Evolutionary conservation across 2,329 filamentous ascomycete genomes (phyloP), one percentile per base, ranked within the genome.

Genomic region (Coleophoma cylindrospora): DNA sequence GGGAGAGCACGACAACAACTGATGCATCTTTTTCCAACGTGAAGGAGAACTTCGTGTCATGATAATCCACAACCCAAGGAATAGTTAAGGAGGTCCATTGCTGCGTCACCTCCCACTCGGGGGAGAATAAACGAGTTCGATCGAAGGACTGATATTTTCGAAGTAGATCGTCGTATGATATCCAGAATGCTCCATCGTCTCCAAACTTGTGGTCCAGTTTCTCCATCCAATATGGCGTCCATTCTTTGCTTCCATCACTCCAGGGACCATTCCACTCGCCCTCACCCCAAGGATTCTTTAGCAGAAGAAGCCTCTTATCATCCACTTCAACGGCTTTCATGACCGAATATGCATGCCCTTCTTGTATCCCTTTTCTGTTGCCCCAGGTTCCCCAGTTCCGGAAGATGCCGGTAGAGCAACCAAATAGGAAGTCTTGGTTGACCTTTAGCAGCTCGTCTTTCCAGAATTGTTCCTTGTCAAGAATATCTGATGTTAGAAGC

Each of bases 401-500:
- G 15, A 56, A 59, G n/a, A 54, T 53, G n/a, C 57, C 54, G 0
- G 78, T 79, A 0, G 73, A 76, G 57, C 83, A 86, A 11, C 84
- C 84, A 58, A 90, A 89, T 6, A 89, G 70, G 60, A 94, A 95
- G 46, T 89, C 84, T 49, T 89, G 71, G 64, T 95, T 94, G 51
- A 91, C 88, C 54, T 86, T 83, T 67, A 84, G 80, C 21, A 95
- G 76, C 64, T 94, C 87, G 36, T 92, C 83, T 1, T 77, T 80
- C 91, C 90, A 95, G 64, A 95, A 95, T 19, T 81, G 78, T 46
- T 95, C 84, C 51, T 86, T 86, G 62, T 94, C 84, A 3, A 90
- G 74, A 34, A 91, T 87, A 59, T 89, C 85, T 0, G 81, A 80
- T 1, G 82, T 80, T 41, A 86, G 77, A 11, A 90, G 68, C 61